Base-by-base conservation (phyloP, 441 rosid species). In the Metrosideros polymorpha region DNA sequence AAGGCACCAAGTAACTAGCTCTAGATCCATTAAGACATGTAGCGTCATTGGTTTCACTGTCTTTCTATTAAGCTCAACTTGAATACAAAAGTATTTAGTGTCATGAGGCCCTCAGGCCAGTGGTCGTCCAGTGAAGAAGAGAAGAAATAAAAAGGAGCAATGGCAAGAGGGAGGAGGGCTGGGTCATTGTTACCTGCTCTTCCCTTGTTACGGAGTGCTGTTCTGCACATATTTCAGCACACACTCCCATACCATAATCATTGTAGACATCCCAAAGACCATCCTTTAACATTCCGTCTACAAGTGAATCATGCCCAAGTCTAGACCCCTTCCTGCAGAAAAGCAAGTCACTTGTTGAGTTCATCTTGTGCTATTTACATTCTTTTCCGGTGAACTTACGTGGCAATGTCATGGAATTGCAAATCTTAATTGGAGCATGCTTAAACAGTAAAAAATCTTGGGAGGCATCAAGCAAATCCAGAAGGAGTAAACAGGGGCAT, bases 181-280 rank as follows among this genome's bases (percentile, higher is more conserved):
- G 25, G 55, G 76, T n/a, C 85, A 45, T 22, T 39, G 30, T 86
- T 91, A 95, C 99, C 95, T 98, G 99, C 83, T 96, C 96, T 83
- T 96, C 98, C 91, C 99, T 95, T 30, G 96, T 90, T 35, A 98
- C 82, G 47, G 92, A 77, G 90, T 92, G 93, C 85, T 92, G 90
- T 56, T 98, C 99, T 47, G 99, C 98, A 86, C 99, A 98, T 76
- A 96, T 85, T 91, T 98, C 99, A 82, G 98, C 99, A 91, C 99
- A 96, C 84, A 87, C 94, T 90, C 99, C 99, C 99, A 98, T 98
- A 66, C 96, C 98, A 92, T 92, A 93, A 88, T 96, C 97, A 53
- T 93, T 95, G 86, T 95, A 96, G 55, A 96, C 98, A 93, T 98
- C 99, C 99, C 99, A 98, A 83, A 98, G 88, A 66, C 99, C 99